These are phyloP conservation scores for Drechslerella stenobrocha DNA, from an alignment of 2,329 filamentous ascomycete genomes.

Conservation along the genomic window DNA sequence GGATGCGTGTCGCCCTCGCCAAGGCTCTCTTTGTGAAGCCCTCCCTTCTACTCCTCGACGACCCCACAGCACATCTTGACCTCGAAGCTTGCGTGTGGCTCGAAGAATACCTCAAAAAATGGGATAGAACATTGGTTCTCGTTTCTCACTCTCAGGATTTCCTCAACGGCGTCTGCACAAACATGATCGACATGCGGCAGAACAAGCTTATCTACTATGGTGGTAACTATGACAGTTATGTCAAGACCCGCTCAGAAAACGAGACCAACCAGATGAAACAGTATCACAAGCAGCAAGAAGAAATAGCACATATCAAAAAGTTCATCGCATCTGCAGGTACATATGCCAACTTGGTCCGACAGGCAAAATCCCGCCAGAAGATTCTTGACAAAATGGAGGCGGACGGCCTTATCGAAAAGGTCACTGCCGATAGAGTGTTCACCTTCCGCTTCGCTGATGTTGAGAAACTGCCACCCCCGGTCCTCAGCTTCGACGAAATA, in stretches of 20 bases:
- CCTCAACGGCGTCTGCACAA: slow-evolving; percentile 96
- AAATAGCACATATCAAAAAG: slow-evolving; percentile 99
- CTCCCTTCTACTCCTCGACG: slow-evolving; percentile 89
- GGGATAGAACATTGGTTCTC: slow-evolving; percentile 93
- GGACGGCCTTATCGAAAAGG: slow-evolving; percentile 94
- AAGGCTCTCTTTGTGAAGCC: slow-evolving; percentile 99
- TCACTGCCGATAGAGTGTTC: slow-evolving; percentile 82
- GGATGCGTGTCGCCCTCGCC: slow-evolving; percentile 97
- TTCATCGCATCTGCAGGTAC: slow-evolving; percentile 99
- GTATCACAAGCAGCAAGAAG: slow-evolving; percentile 98
- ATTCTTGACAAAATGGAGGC: slow-evolving; percentile 99
- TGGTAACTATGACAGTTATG: slow-evolving; percentile 93
- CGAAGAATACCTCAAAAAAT: slow-evolving; percentile 99
- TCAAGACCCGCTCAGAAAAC: slow-evolving; percentile 90
- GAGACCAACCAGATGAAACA: slow-evolving; percentile 99
- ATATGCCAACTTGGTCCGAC: slow-evolving; percentile 97
- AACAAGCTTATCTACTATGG: slow-evolving; percentile 94
- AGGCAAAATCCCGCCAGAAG: slow-evolving; percentile 99
- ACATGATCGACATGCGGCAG: slow-evolving; percentile 96
- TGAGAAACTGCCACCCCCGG: slow-evolving; percentile 97
- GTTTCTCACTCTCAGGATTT: slow-evolving; percentile 99
- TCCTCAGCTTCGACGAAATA: slow-evolving; percentile 93
- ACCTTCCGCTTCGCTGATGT: slow-evolving; percentile 98
- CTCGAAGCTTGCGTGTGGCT: slow-evolving; percentile 99
- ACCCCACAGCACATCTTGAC: slow-evolving; percentile 98